A percentile compares a stretch with the other conserved stretches of the same genome.
phyloP scores from a whole-genome alignment of 257 asterid genomes.

The Coffea eugenioides region DNA sequence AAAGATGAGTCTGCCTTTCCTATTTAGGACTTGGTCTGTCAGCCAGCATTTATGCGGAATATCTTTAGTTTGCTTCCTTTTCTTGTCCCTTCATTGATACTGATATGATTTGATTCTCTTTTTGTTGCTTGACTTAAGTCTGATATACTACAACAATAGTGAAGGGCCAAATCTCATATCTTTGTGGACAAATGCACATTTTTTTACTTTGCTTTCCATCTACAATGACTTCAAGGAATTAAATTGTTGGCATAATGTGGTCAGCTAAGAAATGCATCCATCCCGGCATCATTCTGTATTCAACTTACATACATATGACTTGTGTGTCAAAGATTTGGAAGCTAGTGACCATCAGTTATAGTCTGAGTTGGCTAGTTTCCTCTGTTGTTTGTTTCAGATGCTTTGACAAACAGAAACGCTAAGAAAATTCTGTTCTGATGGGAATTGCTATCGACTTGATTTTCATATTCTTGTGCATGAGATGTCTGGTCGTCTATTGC shows the following conservation, averaged over 20 bases:
- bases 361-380: neutral
- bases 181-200: neutral
- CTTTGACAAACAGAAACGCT: neutral
- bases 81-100: neutral
- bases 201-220: too few species aligned
- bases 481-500: too few species aligned
- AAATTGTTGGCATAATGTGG: neutral
- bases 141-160: neutral
- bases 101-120: neutral
- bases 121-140: neutral
- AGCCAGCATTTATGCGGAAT: neutral
- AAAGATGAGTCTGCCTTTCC: conserved; percentile 3
- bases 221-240: neutral
- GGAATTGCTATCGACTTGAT: neutral
- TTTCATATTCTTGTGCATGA: neutral
- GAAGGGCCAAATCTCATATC: neutral
- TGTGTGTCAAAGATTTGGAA: neutral
- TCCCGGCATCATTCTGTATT: neutral
- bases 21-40: neutral
- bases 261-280: neutral
- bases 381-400: neutral
- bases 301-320: neutral
- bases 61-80: neutral
- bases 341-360: neutral
- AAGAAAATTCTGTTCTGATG: neutral